Base-by-base conservation (phyloP, 192 early-diverging fungal species). In the Linnemannia elongata region DNA sequence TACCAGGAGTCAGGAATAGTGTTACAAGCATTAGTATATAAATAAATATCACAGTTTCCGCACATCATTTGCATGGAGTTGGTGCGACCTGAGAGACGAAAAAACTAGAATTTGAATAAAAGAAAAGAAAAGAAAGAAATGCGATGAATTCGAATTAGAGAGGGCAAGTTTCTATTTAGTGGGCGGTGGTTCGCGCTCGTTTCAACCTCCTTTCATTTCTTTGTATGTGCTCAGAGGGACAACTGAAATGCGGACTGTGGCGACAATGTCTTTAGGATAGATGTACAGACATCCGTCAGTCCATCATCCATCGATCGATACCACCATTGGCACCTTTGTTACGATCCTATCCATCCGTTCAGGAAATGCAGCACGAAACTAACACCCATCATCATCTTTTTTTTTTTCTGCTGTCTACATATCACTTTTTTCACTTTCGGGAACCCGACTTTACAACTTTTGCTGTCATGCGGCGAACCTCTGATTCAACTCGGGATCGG, bases 261-360 rank as follows among this genome's bases (percentile, higher is more conserved):
- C 55, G 27, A 30, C 60, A 15, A 27, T 63, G 6, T 57, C 8
- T 20, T 12, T 33, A 27, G n/a, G 60, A 66, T 66, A 66, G 13
- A 66, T 60, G 3, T 12, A 55, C 22, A 60, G 27, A 33, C 60
- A 66, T 66, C 60, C 60, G 60, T 66, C 27, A n/a, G 10, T 13
- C 44, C 39, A 74, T 38, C 81, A 83, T 83, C 76, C 82, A 83
- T 83, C 82, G 76, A 78, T 83, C 76, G 60, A 45, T 12, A 66
- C 27, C 30, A 33, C n/a, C n/a, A 3, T 13, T 33, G 27, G 12
- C 2, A 10, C 30, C 57, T 71, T 35, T 71, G 30, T 15, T 42
- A 27, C 69, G 13, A 44, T 45, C 20, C 71, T 22, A 78, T 83
- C 82, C 76, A 83, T 83, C 82, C 70, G 76, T 83, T 76, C 36